A percentile compares a stretch with the other conserved stretches of the same genome.
phyloP scores from a whole-genome alignment of 495 filamentous ascomycete species.

The Lichina pygmaea region DNA sequence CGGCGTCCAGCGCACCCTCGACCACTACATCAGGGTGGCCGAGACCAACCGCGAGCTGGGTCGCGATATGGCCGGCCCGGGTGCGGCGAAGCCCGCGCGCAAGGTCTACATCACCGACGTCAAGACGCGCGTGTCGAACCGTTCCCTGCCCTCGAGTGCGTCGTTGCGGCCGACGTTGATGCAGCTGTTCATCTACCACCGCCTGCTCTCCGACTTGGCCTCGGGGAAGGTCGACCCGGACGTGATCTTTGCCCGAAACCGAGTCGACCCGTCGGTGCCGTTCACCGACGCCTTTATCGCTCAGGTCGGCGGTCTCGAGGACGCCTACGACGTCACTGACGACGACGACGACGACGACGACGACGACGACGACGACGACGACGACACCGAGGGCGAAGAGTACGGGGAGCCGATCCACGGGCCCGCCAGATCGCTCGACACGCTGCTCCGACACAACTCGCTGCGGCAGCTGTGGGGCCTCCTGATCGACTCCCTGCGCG shows the following conservation, averaged over 20 bases:
- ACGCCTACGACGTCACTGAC: conserved; percentile 19
- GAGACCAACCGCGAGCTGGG: not conserved
- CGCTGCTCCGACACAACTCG: conserved; percentile 31
- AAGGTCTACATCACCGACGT: conserved; percentile 61
- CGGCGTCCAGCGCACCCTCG: not conserved
- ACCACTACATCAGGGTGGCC: not conserved
- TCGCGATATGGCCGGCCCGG: not conserved
- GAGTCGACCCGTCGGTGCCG: conserved; percentile 26
- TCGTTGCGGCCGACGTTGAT: conserved; percentile 54
- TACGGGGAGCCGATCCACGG: conserved; percentile 5
- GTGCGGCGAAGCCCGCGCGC: not conserved
- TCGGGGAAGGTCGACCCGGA: conserved; percentile 39
- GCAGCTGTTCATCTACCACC: conserved; percentile 78
- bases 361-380: not conserved
- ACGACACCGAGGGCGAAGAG: not conserved
- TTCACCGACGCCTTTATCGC: conserved; percentile 65
- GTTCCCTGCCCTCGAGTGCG: conserved; percentile 30
- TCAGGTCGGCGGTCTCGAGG: conserved; percentile 44
- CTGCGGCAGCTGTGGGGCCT: conserved; percentile 33
- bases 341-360: conserved; percentile 6
- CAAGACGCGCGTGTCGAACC: conserved; percentile 42
- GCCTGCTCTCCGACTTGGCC: conserved; percentile 53
- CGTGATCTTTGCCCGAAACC: conserved; percentile 39
- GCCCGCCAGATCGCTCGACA: conserved; percentile 21
- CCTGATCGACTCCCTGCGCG: conserved; percentile 32